Base-by-base conservation (phyloP, 2,329 filamentous ascomycete species). In the Fusarium brevicatenulatum region DNA sequence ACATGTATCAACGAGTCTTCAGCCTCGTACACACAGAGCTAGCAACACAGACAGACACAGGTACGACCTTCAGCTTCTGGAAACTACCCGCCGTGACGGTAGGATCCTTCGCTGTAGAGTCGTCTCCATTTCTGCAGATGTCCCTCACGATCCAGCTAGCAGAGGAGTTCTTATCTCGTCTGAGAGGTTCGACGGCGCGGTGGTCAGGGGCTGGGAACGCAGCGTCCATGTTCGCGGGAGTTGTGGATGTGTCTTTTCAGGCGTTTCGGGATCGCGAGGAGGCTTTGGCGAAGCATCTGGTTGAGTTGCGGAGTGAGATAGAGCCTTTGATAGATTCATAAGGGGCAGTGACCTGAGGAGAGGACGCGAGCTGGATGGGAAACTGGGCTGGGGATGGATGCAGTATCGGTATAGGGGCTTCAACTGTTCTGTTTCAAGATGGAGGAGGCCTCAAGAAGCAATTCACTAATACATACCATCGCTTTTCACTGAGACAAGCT, bases 141-240 rank as follows among this genome's bases (percentile, higher is more conserved):
- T 83, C 80, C 16, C 77, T 85, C 25, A 83, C 83, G 6, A 78
- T 84, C 36, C 82, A 84, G 67, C 75, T 85, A n/a, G 83, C 81
- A 9, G 82, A 84, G 64, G 82, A 83, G 70, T 83, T 84, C 46
- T 76, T 85, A 19, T 75, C 72, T 36, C 78, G 81, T 36, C 79
- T 84, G 30, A 78, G 81, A 39, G 71, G 73, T 11, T 78, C 79
- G n/a, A 81, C 81, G 2, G 73, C 36, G 56, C 75, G 53, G 43
- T 83, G 67, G 80, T 80, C 63, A 30, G 70, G 72, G 12, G 67
- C 53, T 9, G 65, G 59, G 2, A 77, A 73, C 23, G 68, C 70
- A 25, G 68, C 71, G 32, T 81, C 80, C 21, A 77, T 81, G 74
- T 81, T 82, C 56, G 75, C 78, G 34, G 76, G 79, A 5, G 80